Conservation (phyloP, 805 yeast species). For the Metschnikowia rubicola region DNA sequence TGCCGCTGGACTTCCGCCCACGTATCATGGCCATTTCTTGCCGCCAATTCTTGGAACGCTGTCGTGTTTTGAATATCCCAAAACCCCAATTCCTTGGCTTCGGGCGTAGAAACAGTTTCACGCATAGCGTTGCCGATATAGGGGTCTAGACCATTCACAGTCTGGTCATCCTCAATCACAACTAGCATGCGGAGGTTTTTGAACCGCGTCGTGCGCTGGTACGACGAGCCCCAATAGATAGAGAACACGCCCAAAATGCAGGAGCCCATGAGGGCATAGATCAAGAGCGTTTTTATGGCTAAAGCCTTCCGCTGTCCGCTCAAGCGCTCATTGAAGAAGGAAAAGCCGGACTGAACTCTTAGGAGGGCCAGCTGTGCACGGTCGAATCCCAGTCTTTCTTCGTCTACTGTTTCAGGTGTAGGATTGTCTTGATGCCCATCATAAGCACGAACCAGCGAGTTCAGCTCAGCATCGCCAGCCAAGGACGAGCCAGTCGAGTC, state of each 20-base stretch:
- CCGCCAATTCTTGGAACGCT: constrained; percentile 29
- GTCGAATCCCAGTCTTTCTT: constrained; percentile 2
- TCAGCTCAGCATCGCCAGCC: neutral
- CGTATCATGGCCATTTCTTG: constrained; percentile 20
- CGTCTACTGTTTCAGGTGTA: neutral
- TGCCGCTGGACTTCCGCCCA: constrained; percentile 39
- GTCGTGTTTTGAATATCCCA: constrained; percentile 35
- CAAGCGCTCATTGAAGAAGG: constrained; percentile 32
- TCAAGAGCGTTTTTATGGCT: constrained; percentile 16
- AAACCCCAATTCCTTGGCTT: constrained; percentile 25
- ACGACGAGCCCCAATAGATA: constrained; percentile 49
- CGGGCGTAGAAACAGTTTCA: constrained; percentile 11
- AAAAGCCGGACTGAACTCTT: constrained; percentile 25
- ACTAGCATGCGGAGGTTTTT: constrained; percentile 37
- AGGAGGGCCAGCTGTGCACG: constrained; percentile 14
- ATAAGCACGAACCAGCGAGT: neutral
- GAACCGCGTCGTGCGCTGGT: constrained; percentile 26
- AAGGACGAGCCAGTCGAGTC: neutral
- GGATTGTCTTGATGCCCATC: neutral
- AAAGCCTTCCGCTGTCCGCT: constrained; percentile 19
- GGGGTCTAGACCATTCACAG: constrained; percentile 22
- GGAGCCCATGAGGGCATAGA: constrained; percentile 31
- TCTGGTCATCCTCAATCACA: constrained; percentile 32
- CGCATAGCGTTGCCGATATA: constrained; percentile 28
- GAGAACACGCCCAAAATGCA: constrained; percentile 40